These are phyloP conservation scores for Mortierella hygrophila DNA, from an alignment of 192 early-diverging fungal genomes.

Conservation along the genomic window DNA sequence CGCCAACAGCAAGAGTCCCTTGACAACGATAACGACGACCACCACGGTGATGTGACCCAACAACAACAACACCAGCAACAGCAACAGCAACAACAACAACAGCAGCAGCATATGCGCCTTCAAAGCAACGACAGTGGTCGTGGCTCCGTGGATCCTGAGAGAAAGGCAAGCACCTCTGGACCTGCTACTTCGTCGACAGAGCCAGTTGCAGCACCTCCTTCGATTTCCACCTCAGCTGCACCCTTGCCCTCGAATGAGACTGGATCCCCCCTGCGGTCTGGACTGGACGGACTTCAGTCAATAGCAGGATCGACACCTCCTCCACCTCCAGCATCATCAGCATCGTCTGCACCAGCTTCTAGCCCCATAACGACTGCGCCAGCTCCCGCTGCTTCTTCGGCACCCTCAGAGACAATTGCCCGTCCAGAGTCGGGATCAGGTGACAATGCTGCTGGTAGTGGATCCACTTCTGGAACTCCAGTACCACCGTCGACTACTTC, in stretches of 20 bases:
- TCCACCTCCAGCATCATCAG: not conserved
- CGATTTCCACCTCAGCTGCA: not conserved
- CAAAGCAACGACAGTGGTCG: not conserved
- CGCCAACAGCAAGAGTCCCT: not conserved
- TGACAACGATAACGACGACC: not conserved
- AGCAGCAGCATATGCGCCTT: not conserved
- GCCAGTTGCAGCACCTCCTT: not conserved
- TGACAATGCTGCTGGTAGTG: not conserved
- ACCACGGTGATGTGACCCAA: not conserved
- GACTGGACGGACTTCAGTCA: not conserved
- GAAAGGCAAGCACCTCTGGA: not conserved
- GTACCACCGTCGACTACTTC: not conserved
- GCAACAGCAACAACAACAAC: not conserved
- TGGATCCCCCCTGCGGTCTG: not conserved
- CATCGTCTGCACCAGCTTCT: not conserved
- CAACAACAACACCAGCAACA: not conserved
- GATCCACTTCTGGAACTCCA: not conserved
- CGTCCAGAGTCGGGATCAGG: not conserved
- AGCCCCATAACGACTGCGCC: not conserved
- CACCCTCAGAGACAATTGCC: not conserved
- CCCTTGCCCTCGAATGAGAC: not conserved
- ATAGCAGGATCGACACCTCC: slow-evolving; percentile 6
- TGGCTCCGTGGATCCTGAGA: slow-evolving; percentile 3
- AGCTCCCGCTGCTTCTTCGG: not conserved
- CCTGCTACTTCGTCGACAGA: not conserved